Evolutionary conservation across 2,329 filamentous ascomycete species (phyloP).

Genomic region (Aspergillus calidoustus): DNA sequence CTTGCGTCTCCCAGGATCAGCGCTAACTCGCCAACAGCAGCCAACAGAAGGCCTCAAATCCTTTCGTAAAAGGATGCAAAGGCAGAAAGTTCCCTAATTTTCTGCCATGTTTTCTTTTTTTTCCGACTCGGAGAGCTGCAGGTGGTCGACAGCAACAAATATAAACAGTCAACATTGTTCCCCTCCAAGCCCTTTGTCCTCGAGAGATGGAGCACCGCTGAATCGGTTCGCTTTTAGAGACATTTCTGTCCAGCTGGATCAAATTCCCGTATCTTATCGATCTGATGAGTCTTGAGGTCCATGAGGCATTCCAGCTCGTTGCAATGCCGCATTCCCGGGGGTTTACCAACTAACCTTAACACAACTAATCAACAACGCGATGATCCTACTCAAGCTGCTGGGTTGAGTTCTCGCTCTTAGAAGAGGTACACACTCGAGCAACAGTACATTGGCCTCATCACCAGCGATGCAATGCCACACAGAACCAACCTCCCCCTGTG

Average conservation of each 20-base stretch:
- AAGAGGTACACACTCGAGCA: background rate
- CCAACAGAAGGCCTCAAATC: background rate
- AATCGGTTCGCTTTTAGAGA: background rate
- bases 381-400: background rate
- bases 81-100: background rate
- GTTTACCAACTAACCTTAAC: slow-evolving; percentile 3
- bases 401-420: background rate
- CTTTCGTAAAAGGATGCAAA: background rate
- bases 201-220: background rate
- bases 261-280: slow-evolving; percentile 13
- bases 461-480: background rate
- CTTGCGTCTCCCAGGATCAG: slow-evolving; percentile 12
- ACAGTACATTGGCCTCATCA: background rate
- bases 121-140: slow-evolving; percentile 5
- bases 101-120: slow-evolving; percentile 9
- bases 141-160: background rate
- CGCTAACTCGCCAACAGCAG: slow-evolving; percentile 14
- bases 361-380: background rate
- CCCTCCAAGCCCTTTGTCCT: background rate
- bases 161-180: slow-evolving; percentile 9
- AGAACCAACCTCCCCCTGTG: background rate
- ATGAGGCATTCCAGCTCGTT: slow-evolving; percentile 9
- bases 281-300: background rate
- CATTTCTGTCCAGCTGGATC: background rate
- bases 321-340: background rate